Percentiles rank a stretch among this genome's conserved stretches.
Conservation (phyloP, 192 early-diverging fungal species). For the Rhizoclosmatium globosum region DNA sequence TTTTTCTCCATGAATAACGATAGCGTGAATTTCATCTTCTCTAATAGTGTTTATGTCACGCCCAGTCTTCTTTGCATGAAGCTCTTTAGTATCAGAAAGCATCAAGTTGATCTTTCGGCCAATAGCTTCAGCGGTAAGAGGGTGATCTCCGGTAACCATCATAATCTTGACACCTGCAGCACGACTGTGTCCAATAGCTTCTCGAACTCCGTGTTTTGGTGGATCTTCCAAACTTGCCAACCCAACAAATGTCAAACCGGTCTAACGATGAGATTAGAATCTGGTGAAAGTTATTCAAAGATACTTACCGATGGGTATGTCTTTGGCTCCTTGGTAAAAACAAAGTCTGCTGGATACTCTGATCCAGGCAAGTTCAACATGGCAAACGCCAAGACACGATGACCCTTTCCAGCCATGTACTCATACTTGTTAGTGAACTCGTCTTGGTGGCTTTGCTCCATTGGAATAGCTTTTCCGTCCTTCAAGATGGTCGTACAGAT, state of each 20-base stretch:
- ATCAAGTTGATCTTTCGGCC: conserved; percentile 96
- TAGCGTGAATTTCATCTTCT: conserved; percentile 86
- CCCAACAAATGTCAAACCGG: conserved; percentile 79
- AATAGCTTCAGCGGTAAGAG: conserved; percentile 93
- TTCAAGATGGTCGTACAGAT: conserved; percentile 81
- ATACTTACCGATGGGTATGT: conserved; percentile 69
- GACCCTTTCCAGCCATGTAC: conserved; percentile 90
- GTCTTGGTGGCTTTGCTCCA: conserved; percentile 73
- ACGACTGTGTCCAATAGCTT: conserved; percentile 93
- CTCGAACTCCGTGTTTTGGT: conserved; percentile 98
- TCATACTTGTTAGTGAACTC: conserved; percentile 82
- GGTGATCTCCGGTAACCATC: conserved; percentile 99
- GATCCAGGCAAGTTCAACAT: conserved; percentile 71
- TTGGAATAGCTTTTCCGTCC: conserved; percentile 56
- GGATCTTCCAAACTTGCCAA: conserved; percentile 94
- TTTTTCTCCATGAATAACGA: conserved; percentile 92
- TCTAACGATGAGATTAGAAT: conserved; percentile 10
- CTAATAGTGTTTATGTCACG: conserved; percentile 61
- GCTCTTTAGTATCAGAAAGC: conserved; percentile 84
- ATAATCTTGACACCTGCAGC: conserved; percentile 94
- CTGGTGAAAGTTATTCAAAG: background rate
- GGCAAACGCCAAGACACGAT: conserved; percentile 61
- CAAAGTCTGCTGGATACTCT: conserved; percentile 76
- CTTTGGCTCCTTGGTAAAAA: conserved; percentile 78
- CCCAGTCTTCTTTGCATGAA: conserved; percentile 75